A percentile compares a stretch with the other conserved stretches of the same genome.
Conservation (phyloP, 139 green algal species). For the Gonium pectorale region DNA sequence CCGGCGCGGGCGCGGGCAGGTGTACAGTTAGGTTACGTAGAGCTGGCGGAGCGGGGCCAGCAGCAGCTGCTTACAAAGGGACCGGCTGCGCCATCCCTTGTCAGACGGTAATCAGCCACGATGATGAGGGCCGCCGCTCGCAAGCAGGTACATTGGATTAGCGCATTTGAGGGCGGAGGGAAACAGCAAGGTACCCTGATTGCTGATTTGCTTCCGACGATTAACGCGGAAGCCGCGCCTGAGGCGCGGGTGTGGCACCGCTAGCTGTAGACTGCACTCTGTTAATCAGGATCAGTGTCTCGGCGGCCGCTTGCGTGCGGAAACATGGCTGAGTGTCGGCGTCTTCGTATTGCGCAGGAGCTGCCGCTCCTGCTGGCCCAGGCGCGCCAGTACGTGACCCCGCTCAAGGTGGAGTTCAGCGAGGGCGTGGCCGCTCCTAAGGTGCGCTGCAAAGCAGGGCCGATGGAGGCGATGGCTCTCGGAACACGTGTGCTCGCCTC, state of each 20-base stretch:
- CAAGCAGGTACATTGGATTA: constrained; percentile 43
- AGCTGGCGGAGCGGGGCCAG: constrained; percentile 15
- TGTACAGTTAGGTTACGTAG: too few species aligned
- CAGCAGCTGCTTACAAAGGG: background rate
- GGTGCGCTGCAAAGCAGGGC: background rate
- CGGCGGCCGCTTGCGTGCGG: too few species aligned
- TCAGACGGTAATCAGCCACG: background rate
- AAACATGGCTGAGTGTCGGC: background rate
- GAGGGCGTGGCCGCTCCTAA: constrained; percentile 50
- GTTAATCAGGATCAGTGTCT: background rate
- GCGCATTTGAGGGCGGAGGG: too few species aligned
- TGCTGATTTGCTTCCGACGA: background rate
- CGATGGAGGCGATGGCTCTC: background rate
- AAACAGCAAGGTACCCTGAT: too few species aligned
- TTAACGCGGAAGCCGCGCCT: too few species aligned
- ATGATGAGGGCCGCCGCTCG: constrained; percentile 43
- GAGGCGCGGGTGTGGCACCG: too few species aligned
- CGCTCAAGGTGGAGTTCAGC: constrained; percentile 47
- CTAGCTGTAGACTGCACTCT: background rate
- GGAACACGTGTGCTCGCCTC: constrained; percentile 8
- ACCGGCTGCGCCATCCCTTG: constrained; percentile 4
- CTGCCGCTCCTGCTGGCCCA: constrained; percentile 39
- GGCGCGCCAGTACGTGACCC: constrained; percentile 42
- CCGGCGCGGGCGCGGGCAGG: too few species aligned
- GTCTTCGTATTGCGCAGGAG: constrained; percentile 20